Base-by-base conservation (phyloP, 441 rosid species). In the Populus tomentosa region DNA sequence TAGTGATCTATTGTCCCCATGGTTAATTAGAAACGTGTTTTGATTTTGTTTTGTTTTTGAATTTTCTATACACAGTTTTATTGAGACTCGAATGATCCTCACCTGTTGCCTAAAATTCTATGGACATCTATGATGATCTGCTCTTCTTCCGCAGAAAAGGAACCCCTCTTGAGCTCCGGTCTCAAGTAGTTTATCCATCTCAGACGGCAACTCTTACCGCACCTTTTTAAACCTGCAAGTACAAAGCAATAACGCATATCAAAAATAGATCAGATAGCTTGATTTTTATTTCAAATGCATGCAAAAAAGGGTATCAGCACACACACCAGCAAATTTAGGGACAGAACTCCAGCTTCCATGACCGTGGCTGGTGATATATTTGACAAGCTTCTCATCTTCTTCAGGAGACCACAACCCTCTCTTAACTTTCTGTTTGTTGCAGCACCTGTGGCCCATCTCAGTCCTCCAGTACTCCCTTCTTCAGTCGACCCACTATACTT, bases 321-420 rank as follows among this genome's bases (percentile, higher is more conserved):
- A 50, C 53, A 38, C n/a, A 91, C 91, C 93, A 6, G 94, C 90
- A 75, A 85, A 88, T 84, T 85, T 90, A 5, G 96, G 94, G 81
- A 91, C 89, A 10, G 94, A 88, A 74, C 94, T 91, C 96, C 96
- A 91, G 73, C 91, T 83, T 20, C 89, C 89, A 81, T 91, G 96
- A 78, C 94, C 96, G 72, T 88, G 80, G 64, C 87, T 65, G 61
- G 94, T 86, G 84, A 91, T 85, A 75, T 87, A 84, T 91, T 30
- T 30, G 32, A 30, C 32, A 30, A 30, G 32, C 32, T 30, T 30
- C 32, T 30, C 32, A 30, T 30, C 95, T 86, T 91, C 95, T 79
- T 91, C 93, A 36, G 95, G 93, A 69, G 94, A 90, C 94, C 94
- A 90, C 64, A 91, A 76, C 4, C 96, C 96, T 83, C 90, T 89